A percentile compares a stretch with the other conserved stretches of the same genome.
These are phyloP conservation scores for Coemansia sp. DNA, from an alignment of 192 early-diverging fungal genomes.

Conservation along the genomic window DNA sequence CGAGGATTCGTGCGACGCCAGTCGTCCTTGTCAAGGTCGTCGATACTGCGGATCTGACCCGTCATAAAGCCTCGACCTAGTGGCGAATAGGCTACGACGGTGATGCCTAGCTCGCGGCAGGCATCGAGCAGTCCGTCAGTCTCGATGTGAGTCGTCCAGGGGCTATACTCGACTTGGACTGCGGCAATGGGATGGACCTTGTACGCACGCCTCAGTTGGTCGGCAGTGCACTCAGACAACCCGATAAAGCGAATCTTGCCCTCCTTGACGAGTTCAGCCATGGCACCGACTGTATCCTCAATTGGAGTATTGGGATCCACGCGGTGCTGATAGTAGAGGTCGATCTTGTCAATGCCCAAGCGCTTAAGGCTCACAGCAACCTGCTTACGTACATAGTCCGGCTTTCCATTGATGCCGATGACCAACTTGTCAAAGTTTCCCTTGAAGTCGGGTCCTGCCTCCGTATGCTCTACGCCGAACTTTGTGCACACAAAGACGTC, in stretches of 20 bases:
- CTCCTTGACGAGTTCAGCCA: slow-evolving; percentile 68
- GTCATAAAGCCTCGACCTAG: slow-evolving; percentile 72
- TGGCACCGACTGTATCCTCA: slow-evolving; percentile 62
- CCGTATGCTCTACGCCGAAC: slow-evolving; percentile 50
- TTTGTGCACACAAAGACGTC: slow-evolving; percentile 65
- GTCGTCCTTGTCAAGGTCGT: slow-evolving; percentile 60
- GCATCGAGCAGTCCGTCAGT: slow-evolving; percentile 65
- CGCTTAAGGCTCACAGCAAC: slow-evolving; percentile 53
- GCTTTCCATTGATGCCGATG: slow-evolving; percentile 43
- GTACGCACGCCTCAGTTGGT: slow-evolving; percentile 63
- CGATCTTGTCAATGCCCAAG: slow-evolving; percentile 61
- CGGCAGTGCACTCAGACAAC: slow-evolving; percentile 61
- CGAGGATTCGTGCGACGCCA: slow-evolving; percentile 56
- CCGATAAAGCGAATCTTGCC: slow-evolving; percentile 67
- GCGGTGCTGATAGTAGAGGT: slow-evolving; percentile 67
- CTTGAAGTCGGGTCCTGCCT: slow-evolving; percentile 32
- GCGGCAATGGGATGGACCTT: slow-evolving; percentile 70
- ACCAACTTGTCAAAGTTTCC: slow-evolving; percentile 30
- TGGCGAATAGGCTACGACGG: slow-evolving; percentile 71
- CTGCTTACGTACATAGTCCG: slow-evolving; percentile 55
- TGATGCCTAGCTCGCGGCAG: slow-evolving; percentile 73
- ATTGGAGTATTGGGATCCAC: slow-evolving; percentile 62
- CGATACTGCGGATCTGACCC: slow-evolving; percentile 57
- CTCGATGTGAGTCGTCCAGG: slow-evolving; percentile 67
- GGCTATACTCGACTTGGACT: slow-evolving; percentile 51